A percentile compares a stretch with the other conserved stretches of the same genome.
phyloP scores from a whole-genome alignment of 495 filamentous ascomycete species.

The Arthonia radiata region DNA sequence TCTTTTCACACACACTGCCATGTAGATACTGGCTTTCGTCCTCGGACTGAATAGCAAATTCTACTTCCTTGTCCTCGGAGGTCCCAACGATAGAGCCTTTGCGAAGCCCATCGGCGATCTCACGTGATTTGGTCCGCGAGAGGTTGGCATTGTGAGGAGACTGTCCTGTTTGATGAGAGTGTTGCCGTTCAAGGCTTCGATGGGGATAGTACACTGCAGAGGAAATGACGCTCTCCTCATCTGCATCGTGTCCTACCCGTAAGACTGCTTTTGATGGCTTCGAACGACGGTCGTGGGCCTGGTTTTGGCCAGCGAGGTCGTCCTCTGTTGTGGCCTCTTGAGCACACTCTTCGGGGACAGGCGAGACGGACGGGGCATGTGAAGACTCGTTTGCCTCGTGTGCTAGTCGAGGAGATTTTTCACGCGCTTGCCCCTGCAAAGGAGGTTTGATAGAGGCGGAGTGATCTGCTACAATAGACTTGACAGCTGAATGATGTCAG shows the following conservation, averaged over 20 bases:
- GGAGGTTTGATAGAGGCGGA: constrained; percentile 3
- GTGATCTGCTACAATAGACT: not conserved
- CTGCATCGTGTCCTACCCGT: constrained; percentile 44
- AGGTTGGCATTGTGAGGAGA: constrained; percentile 10
- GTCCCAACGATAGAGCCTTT: constrained; percentile 11
- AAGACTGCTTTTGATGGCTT: not conserved
- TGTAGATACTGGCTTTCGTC: constrained; percentile 34
- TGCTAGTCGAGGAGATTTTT: constrained; percentile 11
- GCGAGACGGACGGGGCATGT: no score
- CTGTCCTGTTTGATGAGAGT: constrained; percentile 11
- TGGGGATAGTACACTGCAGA: constrained; percentile 88
- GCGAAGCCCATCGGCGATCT: constrained; percentile 12
- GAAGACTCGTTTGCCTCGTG: constrained; percentile 7
- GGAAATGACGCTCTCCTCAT: constrained; percentile 78
- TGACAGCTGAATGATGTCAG: not conserved
- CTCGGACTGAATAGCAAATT: constrained; percentile 36
- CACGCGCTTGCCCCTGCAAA: constrained; percentile 4
- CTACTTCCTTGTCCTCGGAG: constrained; percentile 16
- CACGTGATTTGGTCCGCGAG: no score
- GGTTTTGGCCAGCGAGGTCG: constrained; percentile 11
- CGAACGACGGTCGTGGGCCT: not conserved
- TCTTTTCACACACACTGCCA: constrained; percentile 21
- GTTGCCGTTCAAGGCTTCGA: constrained; percentile 13
- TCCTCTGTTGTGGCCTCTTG: no score
- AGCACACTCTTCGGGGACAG: no score